Evolutionary conservation across 257 asterid genomes (phyloP).

Genomic region (Ligustrum vulgare): DNA sequence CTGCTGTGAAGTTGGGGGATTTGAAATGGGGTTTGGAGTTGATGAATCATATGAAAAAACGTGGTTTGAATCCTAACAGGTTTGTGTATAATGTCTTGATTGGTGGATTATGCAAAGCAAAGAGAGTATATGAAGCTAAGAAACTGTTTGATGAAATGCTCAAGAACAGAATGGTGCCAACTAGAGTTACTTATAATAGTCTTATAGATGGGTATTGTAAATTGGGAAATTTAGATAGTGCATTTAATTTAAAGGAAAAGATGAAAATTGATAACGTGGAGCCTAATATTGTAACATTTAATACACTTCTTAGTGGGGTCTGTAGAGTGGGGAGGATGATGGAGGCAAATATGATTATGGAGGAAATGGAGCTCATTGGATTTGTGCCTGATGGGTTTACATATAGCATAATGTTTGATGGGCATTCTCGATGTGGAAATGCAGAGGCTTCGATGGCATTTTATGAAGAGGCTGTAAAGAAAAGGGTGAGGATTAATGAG

Average conservation of each 20-base stretch:
- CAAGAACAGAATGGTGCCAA: constrained; percentile 43
- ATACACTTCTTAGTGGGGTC: constrained; percentile 66
- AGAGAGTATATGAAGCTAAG: constrained; percentile 57
- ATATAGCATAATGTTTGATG: constrained; percentile 64
- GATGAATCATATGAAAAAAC: constrained; percentile 44
- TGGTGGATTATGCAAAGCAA: constrained; percentile 73
- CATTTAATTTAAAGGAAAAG: constrained; percentile 49
- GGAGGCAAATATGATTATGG: constrained; percentile 49
- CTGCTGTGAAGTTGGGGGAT: constrained; percentile 66
- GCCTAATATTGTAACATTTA: constrained; percentile 63
- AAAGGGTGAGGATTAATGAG: constrained; percentile 50
- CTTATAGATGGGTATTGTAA: constrained; percentile 80
- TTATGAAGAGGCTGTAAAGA: constrained; percentile 48
- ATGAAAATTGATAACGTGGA: constrained; percentile 57
- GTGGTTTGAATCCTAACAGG: constrained; percentile 39
- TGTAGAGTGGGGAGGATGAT: constrained; percentile 68
- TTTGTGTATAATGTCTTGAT: constrained; percentile 82
- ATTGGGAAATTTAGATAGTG: constrained; percentile 53
- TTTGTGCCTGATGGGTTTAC: constrained; percentile 68
- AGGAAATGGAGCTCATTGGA: constrained; percentile 62
- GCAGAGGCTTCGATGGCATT: constrained; percentile 54
- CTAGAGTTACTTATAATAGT: constrained; percentile 63
- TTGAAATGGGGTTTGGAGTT: constrained; percentile 49
- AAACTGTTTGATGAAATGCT: constrained; percentile 77
- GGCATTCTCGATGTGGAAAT: constrained; percentile 52